phyloP scores from a whole-genome alignment of 2,329 filamentous ascomycete genomes.

The Penicillium sp. region DNA sequence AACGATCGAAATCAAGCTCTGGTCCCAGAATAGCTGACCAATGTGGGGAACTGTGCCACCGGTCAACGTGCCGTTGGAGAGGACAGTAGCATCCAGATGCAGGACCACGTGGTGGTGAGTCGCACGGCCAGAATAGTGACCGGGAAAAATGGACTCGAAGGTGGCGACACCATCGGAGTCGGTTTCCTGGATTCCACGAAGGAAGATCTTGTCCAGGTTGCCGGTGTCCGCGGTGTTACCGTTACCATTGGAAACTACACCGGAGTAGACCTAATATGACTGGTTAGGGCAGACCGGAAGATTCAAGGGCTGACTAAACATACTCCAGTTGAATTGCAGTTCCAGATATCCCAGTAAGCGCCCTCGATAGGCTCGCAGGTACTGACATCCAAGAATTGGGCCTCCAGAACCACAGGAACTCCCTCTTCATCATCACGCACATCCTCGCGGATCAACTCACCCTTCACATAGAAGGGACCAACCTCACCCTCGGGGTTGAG shows the following conservation, averaged over 20 bases:
- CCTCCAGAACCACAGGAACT: constrained; percentile 39
- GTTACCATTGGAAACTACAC: constrained; percentile 27
- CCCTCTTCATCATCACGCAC: constrained; percentile 36
- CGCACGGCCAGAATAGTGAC: constrained; percentile 43
- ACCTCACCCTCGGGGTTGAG: constrained; percentile 52
- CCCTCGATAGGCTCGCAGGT: constrained; percentile 31
- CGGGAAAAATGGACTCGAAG: constrained; percentile 45
- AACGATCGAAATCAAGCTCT: constrained; percentile 52
- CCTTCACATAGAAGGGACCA: constrained; percentile 48
- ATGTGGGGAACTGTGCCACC: constrained; percentile 54
- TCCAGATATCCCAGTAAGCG: constrained; percentile 43
- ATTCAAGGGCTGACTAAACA: background rate
- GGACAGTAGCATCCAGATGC: constrained; percentile 23
- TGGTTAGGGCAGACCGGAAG: background rate
- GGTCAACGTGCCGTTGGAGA: constrained; percentile 43
- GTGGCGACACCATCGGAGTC: constrained; percentile 42
- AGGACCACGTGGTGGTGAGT: constrained; percentile 33
- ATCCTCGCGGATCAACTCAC: constrained; percentile 40
- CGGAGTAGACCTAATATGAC: constrained; percentile 33
- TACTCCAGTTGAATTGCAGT: constrained; percentile 43
- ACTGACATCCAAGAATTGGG: constrained; percentile 31
- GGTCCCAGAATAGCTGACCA: constrained; percentile 63
- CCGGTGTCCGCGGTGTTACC: constrained; percentile 26
- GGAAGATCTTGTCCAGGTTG: constrained; percentile 41
- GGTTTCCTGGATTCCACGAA: constrained; percentile 46